Conservation (phyloP, 2,329 filamentous ascomycete genomes). For the Penicillium sp. region DNA sequence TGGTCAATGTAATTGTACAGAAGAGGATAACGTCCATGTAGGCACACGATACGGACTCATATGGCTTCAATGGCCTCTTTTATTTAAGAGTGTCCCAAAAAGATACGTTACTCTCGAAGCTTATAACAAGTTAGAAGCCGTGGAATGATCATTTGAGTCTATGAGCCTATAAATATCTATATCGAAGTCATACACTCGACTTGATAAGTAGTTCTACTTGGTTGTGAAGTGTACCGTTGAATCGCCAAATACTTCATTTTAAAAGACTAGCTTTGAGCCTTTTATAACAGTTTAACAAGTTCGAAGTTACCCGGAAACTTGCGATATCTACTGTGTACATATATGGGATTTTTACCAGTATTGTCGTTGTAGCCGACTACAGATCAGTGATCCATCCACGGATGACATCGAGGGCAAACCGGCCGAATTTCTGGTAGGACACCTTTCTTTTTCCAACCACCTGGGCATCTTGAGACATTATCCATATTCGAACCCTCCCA, state of each 20-base stretch:
- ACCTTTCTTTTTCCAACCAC: not conserved
- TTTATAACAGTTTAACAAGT: not conserved
- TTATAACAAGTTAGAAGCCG: not conserved
- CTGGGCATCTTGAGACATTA: not conserved
- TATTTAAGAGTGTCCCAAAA: too few relatives aligned
- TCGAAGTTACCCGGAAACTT: not conserved
- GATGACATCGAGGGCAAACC: slow-evolving; percentile 13
- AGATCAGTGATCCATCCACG: slow-evolving; percentile 12
- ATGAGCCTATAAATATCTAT: not conserved
- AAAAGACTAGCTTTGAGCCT: not conserved
- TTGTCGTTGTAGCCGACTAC: not conserved
- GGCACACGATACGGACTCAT: not conserved
- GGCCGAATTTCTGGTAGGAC: not conserved
- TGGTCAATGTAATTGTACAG: slow-evolving; percentile 21
- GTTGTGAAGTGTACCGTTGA: not conserved
- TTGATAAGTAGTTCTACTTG: not conserved
- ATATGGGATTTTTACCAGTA: not conserved
- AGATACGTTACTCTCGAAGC: not conserved
- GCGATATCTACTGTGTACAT: not conserved
- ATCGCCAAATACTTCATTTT: not conserved
- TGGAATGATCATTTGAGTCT: not conserved
- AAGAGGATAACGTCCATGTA: not conserved
- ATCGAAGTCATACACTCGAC: not conserved
- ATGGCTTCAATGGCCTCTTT: not conserved
- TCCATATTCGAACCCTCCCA: not conserved